Evolutionary conservation across 345 rosid genomes (phyloP), one percentile per base, ranked within the genome.

Genomic region (Dipteronia sinensis): DNA sequence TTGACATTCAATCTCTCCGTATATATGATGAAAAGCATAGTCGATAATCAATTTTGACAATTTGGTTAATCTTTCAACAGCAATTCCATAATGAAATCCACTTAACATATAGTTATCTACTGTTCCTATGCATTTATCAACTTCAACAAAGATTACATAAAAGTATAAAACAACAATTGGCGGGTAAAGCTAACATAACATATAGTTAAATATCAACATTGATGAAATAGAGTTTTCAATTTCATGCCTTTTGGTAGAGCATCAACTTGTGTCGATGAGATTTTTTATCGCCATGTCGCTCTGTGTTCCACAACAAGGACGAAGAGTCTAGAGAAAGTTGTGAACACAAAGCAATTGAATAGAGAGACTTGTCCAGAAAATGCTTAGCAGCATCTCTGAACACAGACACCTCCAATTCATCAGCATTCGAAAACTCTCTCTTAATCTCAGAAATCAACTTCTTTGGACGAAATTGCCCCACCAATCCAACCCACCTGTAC

Each of bases 381-480:
- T 84, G 94, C 84, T 88, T 93, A 2, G 94, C 87, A 8, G 85
- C 83, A 20, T 88, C 87, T 44, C 77, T 88, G 20, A 91, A 75
- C 42, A 85, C 82, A 42, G 87, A 77, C 17, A 83, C 82, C 73
- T 91, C 88, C 86, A 88, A 82, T 19, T 86, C 93, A 63, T 86
- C 90, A 51, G 87, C 83, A 23, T 77, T 89, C 9, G 75, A 80
- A 59, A 90, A 64, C 49, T 93, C 94, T 25, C 75, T 65, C 87
- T 80, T 92, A 67, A 92, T 87, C 55, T 87, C 86, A 20, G 93
- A 55, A 25, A 93, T 82, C 67, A 95, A 83, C 79, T 90, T 95
- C 90, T 78, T 87, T 6, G 98, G 98, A 64, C 91, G 90, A 67
- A 95, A 85, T 79, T 90, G 95, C 67, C 94, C 98, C 76, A 93